Evolutionary conservation across 805 yeast species (phyloP), one percentile per base, ranked within the genome.

Genomic region (Yarrowia sp.): DNA sequence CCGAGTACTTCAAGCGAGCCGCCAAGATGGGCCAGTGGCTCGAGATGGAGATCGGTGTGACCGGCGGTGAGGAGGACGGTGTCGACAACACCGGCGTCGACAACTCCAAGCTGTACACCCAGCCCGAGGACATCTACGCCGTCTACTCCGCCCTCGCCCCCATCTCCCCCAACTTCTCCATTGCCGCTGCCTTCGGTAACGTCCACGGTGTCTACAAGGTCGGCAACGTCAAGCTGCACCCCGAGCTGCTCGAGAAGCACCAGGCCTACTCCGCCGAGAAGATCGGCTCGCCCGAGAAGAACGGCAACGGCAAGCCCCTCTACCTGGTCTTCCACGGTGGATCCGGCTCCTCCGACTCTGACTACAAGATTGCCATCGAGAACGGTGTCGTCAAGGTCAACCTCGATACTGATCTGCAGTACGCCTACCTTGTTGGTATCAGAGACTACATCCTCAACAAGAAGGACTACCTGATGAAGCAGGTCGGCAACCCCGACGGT

Each of bases 51-150:
- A 94, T 94, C 76, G 99, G 99, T 86, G 94, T 94, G 86, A 94
- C 99, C 77, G 99, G 99, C 81, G 99, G 99, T 87, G 99, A 94
- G 84, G 99, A 94, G 82, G 99, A 94, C 76, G 99, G 99, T 86
- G 99, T 94, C 74, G 94, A 94, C 87, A 94, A 94, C 85, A 96
- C 93, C 80, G 83, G 85, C 77, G 97, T 90, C 69, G 84, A 84
- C 75, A 87, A 88, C 80, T 91, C 88, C 67, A 77, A 88, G 67
- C 82, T 94, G 72, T 94, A 93, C 88, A 94, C 99, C 71, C 84
- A 86, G 71, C 90, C 99, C 72, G 97, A 89, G 81, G 93, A 97
- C 70, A 97, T 94, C 62, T 94, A 76, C 80, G 85, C 84, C 68
- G 98, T 94, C 72, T 83, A 90, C 86, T 81, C 89, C 78, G 97